Base-by-base conservation (phyloP, 495 filamentous ascomycete genomes). In the Hypoxylon rickii region DNA sequence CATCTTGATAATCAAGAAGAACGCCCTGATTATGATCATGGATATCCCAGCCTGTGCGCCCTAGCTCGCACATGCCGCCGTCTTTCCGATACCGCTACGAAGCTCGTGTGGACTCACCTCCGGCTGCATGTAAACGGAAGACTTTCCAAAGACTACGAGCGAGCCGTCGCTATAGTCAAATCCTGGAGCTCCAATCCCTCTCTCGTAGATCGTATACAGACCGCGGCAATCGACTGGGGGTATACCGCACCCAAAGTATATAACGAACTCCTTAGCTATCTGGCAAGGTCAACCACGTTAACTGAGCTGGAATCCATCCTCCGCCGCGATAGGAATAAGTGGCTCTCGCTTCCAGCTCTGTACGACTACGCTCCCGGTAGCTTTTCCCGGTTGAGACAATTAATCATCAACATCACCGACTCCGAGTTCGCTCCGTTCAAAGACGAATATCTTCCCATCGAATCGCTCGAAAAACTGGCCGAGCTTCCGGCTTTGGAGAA, bases 31-130 rank as follows among this genome's bases (percentile, higher is more conserved):
- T 17, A 15, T 3, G 13, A 50, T 32, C 13, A 50, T n/a, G 24
- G 39, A 5, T n/a, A 22, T 10, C 32, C 53, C 12, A 32, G 2
- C n/a, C 54, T 57, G 7, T 57, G 54, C 22, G 44, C 54, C 4
- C 45, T 57, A 11, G 54, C 54, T 17, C 54, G 49, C 21, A 57
- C 54, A 4, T 57, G 54, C 5, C 54, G 45, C 2, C 33, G 22
- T 10, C 7, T 57, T 7, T 50, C 39, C 5, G 21, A 20, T 2
- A 15, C 45, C 11, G 45, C 40, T 5, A 22, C 7, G 13, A n/a
- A 13, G 5, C 13, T 50, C 19, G 20, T 57, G 12, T 57, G 50
- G n/a, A 13, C 20, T 13, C 32, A 45, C 18, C 12, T 57, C 8
- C 26, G 22, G 6, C 32, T 57, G 3, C 29, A 21, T 5, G 11